phyloP scores from a whole-genome alignment of 2,329 filamentous ascomycete species.

The Harringtonia lauricola region DNA sequence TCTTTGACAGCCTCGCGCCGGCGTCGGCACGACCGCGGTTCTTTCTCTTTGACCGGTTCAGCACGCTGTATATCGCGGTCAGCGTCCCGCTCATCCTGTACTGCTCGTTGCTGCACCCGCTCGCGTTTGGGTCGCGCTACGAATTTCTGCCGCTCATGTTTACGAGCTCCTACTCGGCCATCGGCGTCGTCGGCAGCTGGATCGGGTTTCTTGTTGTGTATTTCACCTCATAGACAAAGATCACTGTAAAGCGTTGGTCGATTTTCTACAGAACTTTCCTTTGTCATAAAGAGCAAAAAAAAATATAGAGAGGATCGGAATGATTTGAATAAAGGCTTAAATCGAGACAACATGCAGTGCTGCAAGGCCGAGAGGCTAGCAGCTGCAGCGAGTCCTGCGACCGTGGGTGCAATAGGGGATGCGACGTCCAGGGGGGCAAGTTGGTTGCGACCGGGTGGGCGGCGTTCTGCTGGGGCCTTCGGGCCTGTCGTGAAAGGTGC shows the following conservation, averaged over 20 bases:
- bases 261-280: no score
- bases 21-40: slow-evolving; percentile 70
- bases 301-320: no score
- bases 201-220: slow-evolving; percentile 89
- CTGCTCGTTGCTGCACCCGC: slow-evolving; percentile 69
- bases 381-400: background rate
- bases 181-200: slow-evolving; percentile 96
- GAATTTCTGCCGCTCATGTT: slow-evolving; percentile 97
- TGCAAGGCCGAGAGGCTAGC: background rate
- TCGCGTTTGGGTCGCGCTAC: slow-evolving; percentile 72
- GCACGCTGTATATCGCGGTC: slow-evolving; percentile 77
- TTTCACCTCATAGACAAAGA: slow-evolving; percentile 44
- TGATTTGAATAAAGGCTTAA: no score
- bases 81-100: slow-evolving; percentile 85
- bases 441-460: background rate
- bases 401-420: background rate
- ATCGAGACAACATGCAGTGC: background rate
- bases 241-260: background rate
- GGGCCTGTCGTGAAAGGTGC: slow-evolving; percentile 4
- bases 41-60: slow-evolving; percentile 86
- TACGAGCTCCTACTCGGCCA: slow-evolving; percentile 83
- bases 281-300: no score
- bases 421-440: background rate
- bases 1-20: slow-evolving; percentile 79
- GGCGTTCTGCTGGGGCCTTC: slow-evolving; percentile 5